These are phyloP conservation scores for Sphaceloma murrayae DNA, from an alignment of 2,329 filamentous ascomycete species.

Conservation along the genomic window DNA sequence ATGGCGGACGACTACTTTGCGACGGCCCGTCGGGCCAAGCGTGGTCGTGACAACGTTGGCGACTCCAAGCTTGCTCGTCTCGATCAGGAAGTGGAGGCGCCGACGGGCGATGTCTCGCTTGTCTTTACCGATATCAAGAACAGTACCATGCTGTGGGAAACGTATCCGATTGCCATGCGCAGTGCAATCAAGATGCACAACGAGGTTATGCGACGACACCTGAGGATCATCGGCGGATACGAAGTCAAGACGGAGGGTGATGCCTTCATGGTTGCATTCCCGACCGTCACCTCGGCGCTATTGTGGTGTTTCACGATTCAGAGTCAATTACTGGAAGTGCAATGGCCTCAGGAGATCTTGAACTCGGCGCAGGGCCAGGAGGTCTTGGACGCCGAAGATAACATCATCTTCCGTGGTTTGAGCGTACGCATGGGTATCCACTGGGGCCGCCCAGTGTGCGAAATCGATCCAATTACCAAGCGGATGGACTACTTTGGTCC, in stretches of 20 bases:
- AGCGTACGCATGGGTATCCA: slow-evolving; percentile 97
- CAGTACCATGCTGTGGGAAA: slow-evolving; percentile 92
- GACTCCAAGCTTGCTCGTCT: slow-evolving; percentile 82
- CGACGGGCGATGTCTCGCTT: slow-evolving; percentile 80
- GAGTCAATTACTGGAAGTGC: slow-evolving; percentile 72
- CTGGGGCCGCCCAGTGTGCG: slow-evolving; percentile 88
- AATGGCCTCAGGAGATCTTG: slow-evolving; percentile 89
- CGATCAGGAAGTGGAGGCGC: slow-evolving; percentile 82
- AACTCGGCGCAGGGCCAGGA: slow-evolving; percentile 78
- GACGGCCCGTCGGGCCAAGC: slow-evolving; percentile 55
- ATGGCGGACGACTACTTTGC: slow-evolving; percentile 62
- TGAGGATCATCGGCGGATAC: slow-evolving; percentile 89
- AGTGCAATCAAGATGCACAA: slow-evolving; percentile 97
- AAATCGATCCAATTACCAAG: slow-evolving; percentile 88
- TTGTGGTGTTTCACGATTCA: slow-evolving; percentile 97
- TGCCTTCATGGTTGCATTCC: slow-evolving; percentile 98
- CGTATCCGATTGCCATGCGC: slow-evolving; percentile 87
- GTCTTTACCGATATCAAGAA: slow-evolving; percentile 99
- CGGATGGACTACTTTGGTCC: slow-evolving; percentile 99
- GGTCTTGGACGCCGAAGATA: slow-evolving; percentile 71
- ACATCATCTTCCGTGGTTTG: slow-evolving; percentile 83
- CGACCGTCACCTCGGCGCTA: slow-evolving; percentile 85
- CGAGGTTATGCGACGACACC: slow-evolving; percentile 85
- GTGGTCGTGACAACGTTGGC: slow-evolving; percentile 49
- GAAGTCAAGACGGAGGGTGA: slow-evolving; percentile 99